phyloP scores from a whole-genome alignment of 129 eudicot genomes.

The Kitagawia praeruptora region DNA sequence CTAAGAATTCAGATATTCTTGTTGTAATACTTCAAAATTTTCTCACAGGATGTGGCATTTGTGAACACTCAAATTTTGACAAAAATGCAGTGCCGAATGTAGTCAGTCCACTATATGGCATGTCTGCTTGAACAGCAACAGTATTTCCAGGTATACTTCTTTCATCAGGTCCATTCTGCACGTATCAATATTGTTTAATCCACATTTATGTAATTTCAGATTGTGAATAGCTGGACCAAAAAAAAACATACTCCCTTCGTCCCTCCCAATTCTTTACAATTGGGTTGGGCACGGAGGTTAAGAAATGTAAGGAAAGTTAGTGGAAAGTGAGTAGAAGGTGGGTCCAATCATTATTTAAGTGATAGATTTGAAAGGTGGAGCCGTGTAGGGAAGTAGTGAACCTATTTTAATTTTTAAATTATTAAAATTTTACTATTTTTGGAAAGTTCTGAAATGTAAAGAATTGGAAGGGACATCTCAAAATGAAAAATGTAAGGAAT shows the following conservation, averaged over 20 bases:
- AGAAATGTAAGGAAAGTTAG: too few species aligned
- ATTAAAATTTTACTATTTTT: too few species aligned
- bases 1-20: neutral
- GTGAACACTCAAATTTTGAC: constrained; percentile 94
- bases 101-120: constrained; percentile 90
- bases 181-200: neutral
- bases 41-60: constrained; percentile 94
- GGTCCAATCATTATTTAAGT: too few species aligned
- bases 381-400: too few species aligned
- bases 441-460: too few species aligned
- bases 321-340: too few species aligned
- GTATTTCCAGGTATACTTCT: constrained; percentile 93
- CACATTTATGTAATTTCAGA: neutral
- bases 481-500: too few species aligned
- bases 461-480: too few species aligned
- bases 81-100: constrained; percentile 80
- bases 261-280: too few species aligned
- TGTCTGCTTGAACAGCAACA: constrained; percentile 87
- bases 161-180: constrained; percentile 84
- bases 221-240: neutral
- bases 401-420: too few species aligned
- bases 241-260: neutral
- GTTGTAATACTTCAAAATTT: neutral
- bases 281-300: too few species aligned
- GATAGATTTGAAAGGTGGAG: too few species aligned